Evolutionary conservation across 768 basidiomycete species (phyloP).

Genomic region (Boletus insuetus): DNA sequence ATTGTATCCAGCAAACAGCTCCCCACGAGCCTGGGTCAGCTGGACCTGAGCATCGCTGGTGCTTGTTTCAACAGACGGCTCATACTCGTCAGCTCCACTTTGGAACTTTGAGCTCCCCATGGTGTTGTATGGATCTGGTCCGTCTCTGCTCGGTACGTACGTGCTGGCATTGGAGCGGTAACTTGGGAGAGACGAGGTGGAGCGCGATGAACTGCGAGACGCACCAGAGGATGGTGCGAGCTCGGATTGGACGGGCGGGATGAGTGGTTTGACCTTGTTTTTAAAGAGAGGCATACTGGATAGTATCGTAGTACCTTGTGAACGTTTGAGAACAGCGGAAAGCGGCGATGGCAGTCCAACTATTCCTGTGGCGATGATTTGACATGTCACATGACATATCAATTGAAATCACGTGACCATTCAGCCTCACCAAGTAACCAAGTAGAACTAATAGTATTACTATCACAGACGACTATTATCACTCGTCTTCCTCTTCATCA

Average conservation of each 20-base stretch:
- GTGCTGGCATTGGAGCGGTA: slow-evolving; percentile 55
- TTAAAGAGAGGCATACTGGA: slow-evolving; percentile 44
- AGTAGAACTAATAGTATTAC: too few species aligned
- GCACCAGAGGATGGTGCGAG: slow-evolving; percentile 26
- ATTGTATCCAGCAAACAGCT: slow-evolving; percentile 75
- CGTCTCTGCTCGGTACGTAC: slow-evolving; percentile 69
- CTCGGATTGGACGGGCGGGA: slow-evolving; percentile 60
- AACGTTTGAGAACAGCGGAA: background rate
- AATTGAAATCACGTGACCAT: slow-evolving; percentile 2
- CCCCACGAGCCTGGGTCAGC: slow-evolving; percentile 63
- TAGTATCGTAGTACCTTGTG: background rate
- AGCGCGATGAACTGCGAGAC: slow-evolving; percentile 30
- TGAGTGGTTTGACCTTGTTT: slow-evolving; percentile 59
- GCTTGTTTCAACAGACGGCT: slow-evolving; percentile 8
- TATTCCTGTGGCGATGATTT: too few species aligned
- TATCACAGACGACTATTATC: slow-evolving; percentile 16
- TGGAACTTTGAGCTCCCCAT: slow-evolving; percentile 28
- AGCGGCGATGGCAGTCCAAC: too few species aligned
- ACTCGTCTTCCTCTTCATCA: slow-evolving; percentile 39
- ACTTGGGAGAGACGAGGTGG: slow-evolving; percentile 39
- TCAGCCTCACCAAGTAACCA: too few species aligned
- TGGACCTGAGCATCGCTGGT: slow-evolving; percentile 38
- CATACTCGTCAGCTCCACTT: slow-evolving; percentile 24
- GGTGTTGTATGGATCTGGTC: slow-evolving; percentile 47
- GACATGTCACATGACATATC: slow-evolving; percentile 13